These are phyloP conservation scores for Spathaspora boniae DNA, from an alignment of 805 yeast genomes.

Conservation along the genomic window DNA sequence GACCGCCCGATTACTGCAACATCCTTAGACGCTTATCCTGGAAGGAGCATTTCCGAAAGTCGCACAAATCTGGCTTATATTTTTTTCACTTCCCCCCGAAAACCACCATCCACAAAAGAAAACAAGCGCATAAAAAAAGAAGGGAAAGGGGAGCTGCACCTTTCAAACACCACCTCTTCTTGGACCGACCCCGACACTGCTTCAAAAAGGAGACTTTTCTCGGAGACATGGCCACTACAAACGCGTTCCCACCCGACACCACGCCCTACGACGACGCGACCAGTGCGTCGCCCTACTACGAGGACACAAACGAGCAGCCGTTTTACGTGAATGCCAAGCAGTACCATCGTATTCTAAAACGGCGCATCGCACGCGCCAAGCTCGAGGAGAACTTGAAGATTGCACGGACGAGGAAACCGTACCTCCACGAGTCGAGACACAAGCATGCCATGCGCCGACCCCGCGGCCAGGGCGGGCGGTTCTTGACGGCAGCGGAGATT, in stretches of 20 bases:
- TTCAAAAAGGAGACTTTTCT: not conserved
- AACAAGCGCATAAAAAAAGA: not conserved
- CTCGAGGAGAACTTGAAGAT: slow-evolving; percentile 85
- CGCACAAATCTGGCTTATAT: not conserved
- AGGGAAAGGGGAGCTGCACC: slow-evolving; percentile 1
- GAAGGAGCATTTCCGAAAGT: too few relatives aligned
- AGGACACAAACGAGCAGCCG: slow-evolving; percentile 64
- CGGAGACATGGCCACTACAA: not conserved
- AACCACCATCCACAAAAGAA: not conserved
- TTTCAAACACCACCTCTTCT: not conserved
- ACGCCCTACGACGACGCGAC: slow-evolving; percentile 23
- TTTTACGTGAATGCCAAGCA: slow-evolving; percentile 98
- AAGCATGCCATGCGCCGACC: slow-evolving; percentile 99
- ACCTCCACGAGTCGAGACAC: slow-evolving; percentile 94
- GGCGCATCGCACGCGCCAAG: slow-evolving; percentile 91
- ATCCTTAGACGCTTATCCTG: too few relatives aligned
- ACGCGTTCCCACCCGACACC: slow-evolving; percentile 11
- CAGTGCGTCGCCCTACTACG: slow-evolving; percentile 12
- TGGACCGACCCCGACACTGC: slow-evolving; percentile 4
- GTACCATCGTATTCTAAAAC: slow-evolving; percentile 87
- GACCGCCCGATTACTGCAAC: too few relatives aligned
- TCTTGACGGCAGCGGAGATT: slow-evolving; percentile 81
- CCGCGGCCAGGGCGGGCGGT: slow-evolving; percentile 98
- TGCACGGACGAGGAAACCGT: slow-evolving; percentile 88
- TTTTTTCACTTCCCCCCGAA: not conserved